Conservation (phyloP, 2,329 filamentous ascomycete genomes). For the Canariomyces notabilis region DNA sequence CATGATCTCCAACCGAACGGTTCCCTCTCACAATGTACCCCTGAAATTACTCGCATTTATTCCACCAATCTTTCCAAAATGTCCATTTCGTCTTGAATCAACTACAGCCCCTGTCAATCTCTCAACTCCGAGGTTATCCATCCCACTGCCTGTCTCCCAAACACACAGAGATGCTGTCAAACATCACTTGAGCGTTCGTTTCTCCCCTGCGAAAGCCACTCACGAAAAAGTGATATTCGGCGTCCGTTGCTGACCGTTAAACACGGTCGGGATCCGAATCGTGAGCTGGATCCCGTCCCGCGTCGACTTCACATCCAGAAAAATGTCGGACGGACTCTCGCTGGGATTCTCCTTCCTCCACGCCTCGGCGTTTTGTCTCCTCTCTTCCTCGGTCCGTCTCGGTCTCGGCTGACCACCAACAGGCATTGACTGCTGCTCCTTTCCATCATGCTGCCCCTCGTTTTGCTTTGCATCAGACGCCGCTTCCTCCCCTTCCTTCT, state of each 20-base stretch:
- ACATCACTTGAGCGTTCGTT: background rate
- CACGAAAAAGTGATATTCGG: constrained; percentile 32
- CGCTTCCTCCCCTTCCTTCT: constrained; percentile 1
- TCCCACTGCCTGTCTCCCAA: too few species aligned
- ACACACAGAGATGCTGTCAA: too few species aligned
- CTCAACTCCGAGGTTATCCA: too few species aligned
- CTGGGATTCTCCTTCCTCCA: constrained; percentile 35
- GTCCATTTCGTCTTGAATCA: too few species aligned
- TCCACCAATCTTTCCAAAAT: too few species aligned
- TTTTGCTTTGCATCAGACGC: too few species aligned
- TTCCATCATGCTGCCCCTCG: constrained; percentile 20
- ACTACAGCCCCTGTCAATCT: too few species aligned
- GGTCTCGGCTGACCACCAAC: constrained; percentile 12
- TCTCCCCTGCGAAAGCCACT: background rate
- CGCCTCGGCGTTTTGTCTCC: constrained; percentile 27
- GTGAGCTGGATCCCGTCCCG: constrained; percentile 53
- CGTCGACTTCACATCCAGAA: constrained; percentile 53
- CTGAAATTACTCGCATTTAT: too few species aligned
- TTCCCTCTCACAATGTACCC: too few species aligned
- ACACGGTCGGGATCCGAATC: constrained; percentile 53
- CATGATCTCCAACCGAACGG: too few species aligned
- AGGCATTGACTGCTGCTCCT: background rate
- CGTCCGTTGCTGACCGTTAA: constrained; percentile 34
- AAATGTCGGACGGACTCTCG: constrained; percentile 49
- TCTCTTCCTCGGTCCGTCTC: constrained; percentile 30